Base-by-base conservation (phyloP, 2,329 filamentous ascomycete genomes). In the Botryotinia globosa region DNA sequence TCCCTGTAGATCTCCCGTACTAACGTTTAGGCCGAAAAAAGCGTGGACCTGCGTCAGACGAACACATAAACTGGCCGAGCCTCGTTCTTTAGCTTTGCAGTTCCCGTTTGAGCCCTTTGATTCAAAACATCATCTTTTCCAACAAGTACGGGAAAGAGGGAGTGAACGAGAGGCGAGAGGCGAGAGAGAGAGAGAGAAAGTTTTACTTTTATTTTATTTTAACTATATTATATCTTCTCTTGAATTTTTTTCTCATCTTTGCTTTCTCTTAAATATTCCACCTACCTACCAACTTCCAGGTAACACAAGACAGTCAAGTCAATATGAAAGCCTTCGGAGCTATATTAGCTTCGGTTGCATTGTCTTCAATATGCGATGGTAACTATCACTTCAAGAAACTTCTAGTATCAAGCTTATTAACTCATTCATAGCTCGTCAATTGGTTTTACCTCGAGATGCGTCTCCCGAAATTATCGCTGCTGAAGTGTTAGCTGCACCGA, bases 351-450 rank as follows among this genome's bases (percentile, higher is more conserved):
- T 72, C 62, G 37, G 22, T 42, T 32, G 70, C 51, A 37, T 34
- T 72, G 18, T 25, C 70, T 67, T 56, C 70, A 72, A 29, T 72
- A 37, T 72, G 70, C 39, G 39, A 72, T 48, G 70, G 70, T 72
- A 67, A 39, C 32, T 51, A 4, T 18, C 14, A 32, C 42, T 9
- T 37, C 42, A 9, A 59, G 9, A 34, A 22, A 14, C 1, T 58
- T 16, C 22, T 48, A 8, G 6, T 12, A 32, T 44, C n/a, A 34
- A 29, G 3, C 18, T 71, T 66, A 8, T 42, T 67, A 42, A 67
- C 9, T 29, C 48, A 93, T 82, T 37, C n/a, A 3, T 39, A 72
- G 70, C 70, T 32, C 61, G 39, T 32, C 51, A 32, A 34, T 66
- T 67, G 29, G 51, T 72, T 39, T 16, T 44, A 32, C 76, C 77